These are phyloP conservation scores for Pneumocystis canis DNA, from an alignment of 1,139 yeast genomes.

Conservation along the genomic window DNA sequence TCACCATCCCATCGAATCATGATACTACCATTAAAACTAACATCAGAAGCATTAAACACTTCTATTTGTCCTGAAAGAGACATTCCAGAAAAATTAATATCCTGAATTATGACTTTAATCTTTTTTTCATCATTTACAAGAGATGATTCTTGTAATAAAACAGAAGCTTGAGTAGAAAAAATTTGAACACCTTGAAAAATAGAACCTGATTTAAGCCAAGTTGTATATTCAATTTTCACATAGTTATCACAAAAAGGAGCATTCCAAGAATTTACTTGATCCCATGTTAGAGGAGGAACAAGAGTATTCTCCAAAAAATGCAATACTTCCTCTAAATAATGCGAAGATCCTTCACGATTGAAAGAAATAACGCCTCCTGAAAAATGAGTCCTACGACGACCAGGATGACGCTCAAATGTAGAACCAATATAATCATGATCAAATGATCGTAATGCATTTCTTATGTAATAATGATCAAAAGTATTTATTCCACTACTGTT, in stretches of 20 bases:
- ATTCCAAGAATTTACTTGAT: background rate
- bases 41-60: background rate
- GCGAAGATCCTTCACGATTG: background rate
- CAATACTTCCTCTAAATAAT: background rate
- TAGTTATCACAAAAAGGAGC: background rate
- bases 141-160: background rate
- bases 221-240: background rate
- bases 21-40: background rate
- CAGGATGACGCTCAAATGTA: background rate
- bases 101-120: background rate
- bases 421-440: background rate
- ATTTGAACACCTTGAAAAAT: background rate
- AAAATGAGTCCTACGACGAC: background rate
- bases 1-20: background rate
- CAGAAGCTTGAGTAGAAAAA: background rate
- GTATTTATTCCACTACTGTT: background rate
- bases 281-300: background rate
- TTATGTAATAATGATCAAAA: background rate
- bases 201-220: background rate
- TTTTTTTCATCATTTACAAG: background rate
- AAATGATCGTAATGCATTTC: background rate
- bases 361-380: background rate
- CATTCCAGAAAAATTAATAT: background rate
- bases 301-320: background rate
- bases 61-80: background rate